phyloP scores from a whole-genome alignment of 495 filamentous ascomycete species.

The Haplographium delicatum region DNA sequence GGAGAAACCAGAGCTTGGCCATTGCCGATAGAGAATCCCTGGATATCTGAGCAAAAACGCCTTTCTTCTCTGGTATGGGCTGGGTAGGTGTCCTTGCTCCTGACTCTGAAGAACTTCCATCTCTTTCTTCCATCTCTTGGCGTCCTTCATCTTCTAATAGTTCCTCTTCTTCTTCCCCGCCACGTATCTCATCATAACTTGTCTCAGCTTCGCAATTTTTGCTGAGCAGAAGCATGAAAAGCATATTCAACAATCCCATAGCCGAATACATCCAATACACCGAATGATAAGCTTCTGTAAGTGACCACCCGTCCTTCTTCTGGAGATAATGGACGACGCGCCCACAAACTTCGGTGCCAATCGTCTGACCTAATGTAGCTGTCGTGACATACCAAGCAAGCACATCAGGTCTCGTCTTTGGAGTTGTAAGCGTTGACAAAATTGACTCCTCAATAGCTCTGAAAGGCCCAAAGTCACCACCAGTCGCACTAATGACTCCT shows the following conservation, averaged over 20 bases:
- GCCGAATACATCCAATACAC: conserved; percentile 67
- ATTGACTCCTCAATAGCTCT: conserved; percentile 78
- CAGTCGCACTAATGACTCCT: conserved; percentile 77
- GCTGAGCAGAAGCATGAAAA: conserved; percentile 54
- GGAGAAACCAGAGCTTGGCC: conserved; percentile 65
- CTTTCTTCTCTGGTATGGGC: not conserved
- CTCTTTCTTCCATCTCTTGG: conserved; percentile 16
- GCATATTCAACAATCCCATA: conserved; percentile 63
- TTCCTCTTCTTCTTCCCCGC: conserved; percentile 28
- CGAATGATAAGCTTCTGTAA: conserved; percentile 56
- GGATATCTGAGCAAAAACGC: conserved; percentile 47
- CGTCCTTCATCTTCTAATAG: conserved; percentile 46
- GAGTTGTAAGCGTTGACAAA: conserved; percentile 62
- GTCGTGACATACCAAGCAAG: conserved; percentile 77
- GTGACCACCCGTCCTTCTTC: conserved; percentile 44
- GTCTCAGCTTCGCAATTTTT: conserved; percentile 51
- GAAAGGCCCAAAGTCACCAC: conserved; percentile 77
- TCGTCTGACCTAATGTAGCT: conserved; percentile 56
- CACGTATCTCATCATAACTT: conserved; percentile 20
- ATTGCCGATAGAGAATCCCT: conserved; percentile 53
- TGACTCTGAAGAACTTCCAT: not conserved
- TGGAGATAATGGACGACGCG: conserved; percentile 55
- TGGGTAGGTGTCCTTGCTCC: not conserved
- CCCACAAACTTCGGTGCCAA: conserved; percentile 62
- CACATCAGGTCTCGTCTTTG: conserved; percentile 59